Percentiles rank a stretch among this genome's conserved stretches.
Evolutionary conservation across 306 rosid genomes (phyloP).

Genomic region (Castanospermum australe): DNA sequence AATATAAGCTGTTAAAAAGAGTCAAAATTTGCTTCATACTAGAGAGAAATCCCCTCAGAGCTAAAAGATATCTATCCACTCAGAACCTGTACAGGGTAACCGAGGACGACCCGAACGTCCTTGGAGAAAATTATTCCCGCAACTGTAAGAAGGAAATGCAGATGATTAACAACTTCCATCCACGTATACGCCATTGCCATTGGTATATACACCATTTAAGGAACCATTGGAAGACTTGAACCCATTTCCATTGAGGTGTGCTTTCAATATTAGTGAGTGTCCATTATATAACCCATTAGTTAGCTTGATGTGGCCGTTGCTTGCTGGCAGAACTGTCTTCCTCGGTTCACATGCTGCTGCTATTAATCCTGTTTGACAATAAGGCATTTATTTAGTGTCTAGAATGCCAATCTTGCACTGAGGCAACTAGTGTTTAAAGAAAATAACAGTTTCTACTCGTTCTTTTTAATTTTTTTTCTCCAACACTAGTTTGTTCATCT

Average conservation of each 20-base stretch:
- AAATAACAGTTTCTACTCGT: too few species aligned
- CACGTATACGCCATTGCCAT: constrained; percentile 51
- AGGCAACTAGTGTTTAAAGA: background rate
- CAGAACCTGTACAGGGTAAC: constrained; percentile 65
- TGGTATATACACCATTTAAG: constrained; percentile 55
- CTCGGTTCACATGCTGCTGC: constrained; percentile 53
- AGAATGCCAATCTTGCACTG: background rate
- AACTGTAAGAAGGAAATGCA: background rate
- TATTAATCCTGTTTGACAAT: constrained; percentile 57
- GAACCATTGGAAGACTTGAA: constrained; percentile 55
- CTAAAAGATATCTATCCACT: constrained; percentile 51
- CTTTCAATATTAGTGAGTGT: constrained; percentile 33
- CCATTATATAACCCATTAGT: constrained; percentile 43
- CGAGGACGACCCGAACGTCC: constrained; percentile 41
- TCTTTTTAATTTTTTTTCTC: too few species aligned
- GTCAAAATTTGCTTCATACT: constrained; percentile 55
- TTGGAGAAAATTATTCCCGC: constrained; percentile 23
- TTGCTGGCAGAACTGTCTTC: constrained; percentile 29
- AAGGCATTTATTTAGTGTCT: constrained; percentile 2
- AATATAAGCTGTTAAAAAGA: constrained; percentile 40
- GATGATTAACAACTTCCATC: constrained; percentile 33
- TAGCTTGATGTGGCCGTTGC: constrained; percentile 34
- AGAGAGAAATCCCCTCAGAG: constrained; percentile 34
- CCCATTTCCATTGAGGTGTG: constrained; percentile 40
- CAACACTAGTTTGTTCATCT: background rate